Conservation (phyloP, 176 grass and related monocot species). For the Rhynchospora pubera region DNA sequence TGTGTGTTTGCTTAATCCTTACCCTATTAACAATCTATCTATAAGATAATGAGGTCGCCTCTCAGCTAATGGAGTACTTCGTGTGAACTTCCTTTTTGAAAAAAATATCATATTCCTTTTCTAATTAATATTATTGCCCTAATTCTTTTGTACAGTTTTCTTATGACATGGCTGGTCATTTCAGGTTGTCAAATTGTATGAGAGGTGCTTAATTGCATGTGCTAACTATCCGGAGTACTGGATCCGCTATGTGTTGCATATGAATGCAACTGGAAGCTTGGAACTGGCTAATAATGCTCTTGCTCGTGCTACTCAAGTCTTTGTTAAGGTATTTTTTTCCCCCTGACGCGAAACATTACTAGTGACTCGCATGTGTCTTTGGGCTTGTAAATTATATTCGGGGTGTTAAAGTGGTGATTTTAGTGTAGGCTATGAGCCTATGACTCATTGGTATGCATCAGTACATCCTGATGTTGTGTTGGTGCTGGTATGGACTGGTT, state of each 20-base stretch:
- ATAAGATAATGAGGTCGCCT: constrained; percentile 91
- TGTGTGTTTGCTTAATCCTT: constrained; percentile 94
- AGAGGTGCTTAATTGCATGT: constrained; percentile 94
- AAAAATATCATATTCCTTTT: constrained; percentile 38
- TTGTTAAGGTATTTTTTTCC: constrained; percentile 76
- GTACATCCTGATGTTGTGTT: neutral
- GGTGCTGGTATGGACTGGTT: neutral
- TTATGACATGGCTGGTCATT: constrained; percentile 38
- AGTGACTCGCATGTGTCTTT: neutral
- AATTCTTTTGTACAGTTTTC: constrained; percentile 16
- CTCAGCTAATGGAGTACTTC: constrained; percentile 98
- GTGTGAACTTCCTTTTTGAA: constrained; percentile 41
- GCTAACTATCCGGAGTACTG: constrained; percentile 95
- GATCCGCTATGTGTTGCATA: constrained; percentile 92
- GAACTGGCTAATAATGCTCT: constrained; percentile 96
- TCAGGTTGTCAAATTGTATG: constrained; percentile 99
- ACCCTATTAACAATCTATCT: constrained; percentile 98
- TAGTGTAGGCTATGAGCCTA: neutral
- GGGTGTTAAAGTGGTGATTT: neutral
- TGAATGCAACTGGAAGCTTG: constrained; percentile 79
- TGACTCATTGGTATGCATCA: neutral
- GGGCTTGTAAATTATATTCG: neutral
- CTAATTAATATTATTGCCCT: constrained; percentile 18
- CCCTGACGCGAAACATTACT: neutral
- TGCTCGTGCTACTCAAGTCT: constrained; percentile 89